Evolutionary conservation across 2,329 filamentous ascomycete species (phyloP), one percentile per base, ranked within the genome.

Genomic region (Dactylellina haptotyla): DNA sequence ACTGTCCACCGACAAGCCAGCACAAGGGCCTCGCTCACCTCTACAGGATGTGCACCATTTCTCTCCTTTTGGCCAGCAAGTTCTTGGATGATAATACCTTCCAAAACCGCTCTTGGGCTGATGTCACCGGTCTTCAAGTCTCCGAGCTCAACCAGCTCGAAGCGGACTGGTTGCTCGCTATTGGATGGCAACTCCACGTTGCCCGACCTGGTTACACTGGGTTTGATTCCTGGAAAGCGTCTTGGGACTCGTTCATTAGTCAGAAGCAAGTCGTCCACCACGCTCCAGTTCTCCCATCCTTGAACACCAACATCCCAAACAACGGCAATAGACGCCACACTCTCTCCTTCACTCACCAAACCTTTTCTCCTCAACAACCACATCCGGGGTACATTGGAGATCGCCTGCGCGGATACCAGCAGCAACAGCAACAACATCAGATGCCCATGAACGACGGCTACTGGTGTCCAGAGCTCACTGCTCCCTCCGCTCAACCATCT

Each of bases 31-130:
- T 84, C 62, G 90, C 89, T 45, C 89, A 95, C 79, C 86, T 96
- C 62, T 96, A 94, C 85, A 90, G 92, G 73, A 89, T 96, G 83
- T 85, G 97, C 76, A 96, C 93, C 4, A 90, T 94, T 37, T 88
- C 90, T 5, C 84, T 97, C 66, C 86, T 97, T 57, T 85, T 97
- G 59, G 93, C 92, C 72, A 96, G 92, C 87, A 97, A 97, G 83
- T 97, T 97, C 79, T 84, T 97, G 76, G 93, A 97, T 79, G 93
- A 97, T 84, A 97, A 97, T 82, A 97, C 93, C 4, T 97, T 97
- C 82, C 93, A 97, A 85, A 97, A 97, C 83, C 90, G 92, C 63
- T 97, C 93, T 0, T 97, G 93, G 93, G 92, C 93, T 3, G 93
- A 97, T 80, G 93, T 97, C 58, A 97, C 92, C 81, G 92, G 91